These are phyloP conservation scores for Lentithecium fluviatile DNA, from an alignment of 495 filamentous ascomycete genomes.

Conservation along the genomic window DNA sequence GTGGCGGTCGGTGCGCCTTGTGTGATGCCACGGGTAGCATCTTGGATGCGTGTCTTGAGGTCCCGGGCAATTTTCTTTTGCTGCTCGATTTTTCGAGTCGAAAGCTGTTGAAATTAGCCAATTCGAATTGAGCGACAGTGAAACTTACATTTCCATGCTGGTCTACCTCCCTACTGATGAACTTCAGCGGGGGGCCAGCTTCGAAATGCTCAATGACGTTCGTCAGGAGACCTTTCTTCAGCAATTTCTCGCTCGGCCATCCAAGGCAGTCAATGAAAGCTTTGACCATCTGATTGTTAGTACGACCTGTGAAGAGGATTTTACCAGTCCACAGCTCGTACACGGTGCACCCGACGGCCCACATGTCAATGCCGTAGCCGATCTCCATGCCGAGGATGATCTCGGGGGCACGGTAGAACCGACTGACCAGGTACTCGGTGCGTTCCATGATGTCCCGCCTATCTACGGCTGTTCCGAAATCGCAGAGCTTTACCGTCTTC, in stretches of 20 bases:
- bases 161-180: slow-evolving; percentile 82
- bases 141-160: slow-evolving; percentile 35
- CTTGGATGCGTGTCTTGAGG: slow-evolving; percentile 71
- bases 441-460: slow-evolving; percentile 79
- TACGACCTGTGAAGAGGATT: slow-evolving; percentile 90
- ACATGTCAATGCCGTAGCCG: slow-evolving; percentile 93
- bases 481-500: slow-evolving; percentile 88
- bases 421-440: slow-evolving; percentile 89
- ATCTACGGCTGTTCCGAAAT: slow-evolving; percentile 90
- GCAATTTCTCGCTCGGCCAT: slow-evolving; percentile 82
- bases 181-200: slow-evolving; percentile 60
- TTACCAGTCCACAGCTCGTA: slow-evolving; percentile 97
- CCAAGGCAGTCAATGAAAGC: slow-evolving; percentile 95
- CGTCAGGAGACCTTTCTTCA: slow-evolving; percentile 64
- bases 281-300: slow-evolving; percentile 97
- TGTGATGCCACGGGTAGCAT: slow-evolving; percentile 66
- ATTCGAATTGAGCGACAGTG: background rate
- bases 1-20: slow-evolving; percentile 67
- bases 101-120: slow-evolving; percentile 10
- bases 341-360: slow-evolving; percentile 94
- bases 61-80: slow-evolving; percentile 63
- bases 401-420: slow-evolving; percentile 96
- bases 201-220: slow-evolving; percentile 78
- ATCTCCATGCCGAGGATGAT: slow-evolving; percentile 95
- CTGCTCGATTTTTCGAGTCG: slow-evolving; percentile 22